Conservation (phyloP, 1,284 basidiomycete genomes). For the Ceraceosorus bombacis region DNA sequence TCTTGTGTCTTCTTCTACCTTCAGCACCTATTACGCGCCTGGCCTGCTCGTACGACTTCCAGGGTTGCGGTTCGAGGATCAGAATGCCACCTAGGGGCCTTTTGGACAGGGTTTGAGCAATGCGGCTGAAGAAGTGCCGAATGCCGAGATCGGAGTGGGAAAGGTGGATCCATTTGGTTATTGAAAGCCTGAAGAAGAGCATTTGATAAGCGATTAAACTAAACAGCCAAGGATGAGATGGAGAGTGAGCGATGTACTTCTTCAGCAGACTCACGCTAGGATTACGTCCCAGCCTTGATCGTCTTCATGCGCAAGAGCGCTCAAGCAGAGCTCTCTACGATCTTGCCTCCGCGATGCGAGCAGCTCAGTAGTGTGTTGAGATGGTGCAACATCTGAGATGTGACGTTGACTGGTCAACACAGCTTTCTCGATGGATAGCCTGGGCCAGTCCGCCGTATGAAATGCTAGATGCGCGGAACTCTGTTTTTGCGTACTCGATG, state of each 20-base stretch:
- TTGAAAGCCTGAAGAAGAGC: slow-evolving; percentile 10
- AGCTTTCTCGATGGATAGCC: too few species aligned
- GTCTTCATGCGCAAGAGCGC: not conserved
- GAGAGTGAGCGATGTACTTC: too few species aligned
- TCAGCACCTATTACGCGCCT: slow-evolving; percentile 3
- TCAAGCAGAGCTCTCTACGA: too few species aligned
- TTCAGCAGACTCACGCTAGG: not conserved
- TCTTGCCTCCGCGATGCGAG: too few species aligned
- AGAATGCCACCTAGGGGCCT: slow-evolving; percentile 11
- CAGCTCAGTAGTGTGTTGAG: too few species aligned
- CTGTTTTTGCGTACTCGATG: too few species aligned
- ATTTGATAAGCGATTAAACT: not conserved
- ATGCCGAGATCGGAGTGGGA: slow-evolving; percentile 15
- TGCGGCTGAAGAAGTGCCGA: slow-evolving; percentile 9
- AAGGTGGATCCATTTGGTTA: slow-evolving; percentile 26
- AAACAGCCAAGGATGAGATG: too few species aligned
- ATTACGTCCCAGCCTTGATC: not conserved
- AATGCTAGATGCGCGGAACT: too few species aligned
- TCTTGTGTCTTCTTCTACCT: not conserved
- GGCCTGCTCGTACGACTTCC: slow-evolving; percentile 20
- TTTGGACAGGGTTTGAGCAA: slow-evolving; percentile 6
- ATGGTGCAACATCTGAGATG: too few species aligned
- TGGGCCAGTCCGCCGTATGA: too few species aligned
- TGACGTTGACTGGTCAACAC: too few species aligned
- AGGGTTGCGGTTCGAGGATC: slow-evolving; percentile 18